Evolutionary conservation across 2,329 filamentous ascomycete species (phyloP).

Genomic region (Phaeosphaeriaceae sp.): DNA sequence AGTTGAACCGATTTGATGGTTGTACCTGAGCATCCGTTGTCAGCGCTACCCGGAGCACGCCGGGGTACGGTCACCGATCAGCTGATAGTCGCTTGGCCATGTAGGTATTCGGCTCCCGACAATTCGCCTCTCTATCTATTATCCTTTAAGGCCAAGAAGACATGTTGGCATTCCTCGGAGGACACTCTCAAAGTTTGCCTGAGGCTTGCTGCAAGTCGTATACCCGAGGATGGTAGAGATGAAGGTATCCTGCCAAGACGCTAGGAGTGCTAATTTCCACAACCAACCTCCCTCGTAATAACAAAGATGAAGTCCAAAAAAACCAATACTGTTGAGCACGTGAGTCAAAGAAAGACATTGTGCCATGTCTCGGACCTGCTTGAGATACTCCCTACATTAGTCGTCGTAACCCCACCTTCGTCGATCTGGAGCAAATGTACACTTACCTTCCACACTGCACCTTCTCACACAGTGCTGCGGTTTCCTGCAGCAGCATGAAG

Average conservation of each 20-base stretch:
- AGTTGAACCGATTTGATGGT: neutral
- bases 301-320: neutral
- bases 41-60: neutral
- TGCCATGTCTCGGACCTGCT: neutral
- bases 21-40: slow-evolving; percentile 1
- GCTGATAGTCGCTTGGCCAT: no score
- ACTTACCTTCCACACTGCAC: neutral
- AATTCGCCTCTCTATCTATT: no score
- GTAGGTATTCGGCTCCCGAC: no score
- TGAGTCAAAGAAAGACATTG: neutral
- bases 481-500: neutral
- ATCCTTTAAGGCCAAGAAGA: no score
- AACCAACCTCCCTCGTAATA: neutral
- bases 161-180: no score
- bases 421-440: neutral
- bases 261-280: neutral
- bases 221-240: neutral
- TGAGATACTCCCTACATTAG: neutral
- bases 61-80: neutral
- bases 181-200: no score
- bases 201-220: neutral
- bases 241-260: neutral
- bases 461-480: neutral
- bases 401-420: neutral
- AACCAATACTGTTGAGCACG: neutral